A percentile compares a stretch with the other conserved stretches of the same genome.
phyloP scores from a whole-genome alignment of 371 early-diverging fungal genomes.

The Mortierella sp. region DNA sequence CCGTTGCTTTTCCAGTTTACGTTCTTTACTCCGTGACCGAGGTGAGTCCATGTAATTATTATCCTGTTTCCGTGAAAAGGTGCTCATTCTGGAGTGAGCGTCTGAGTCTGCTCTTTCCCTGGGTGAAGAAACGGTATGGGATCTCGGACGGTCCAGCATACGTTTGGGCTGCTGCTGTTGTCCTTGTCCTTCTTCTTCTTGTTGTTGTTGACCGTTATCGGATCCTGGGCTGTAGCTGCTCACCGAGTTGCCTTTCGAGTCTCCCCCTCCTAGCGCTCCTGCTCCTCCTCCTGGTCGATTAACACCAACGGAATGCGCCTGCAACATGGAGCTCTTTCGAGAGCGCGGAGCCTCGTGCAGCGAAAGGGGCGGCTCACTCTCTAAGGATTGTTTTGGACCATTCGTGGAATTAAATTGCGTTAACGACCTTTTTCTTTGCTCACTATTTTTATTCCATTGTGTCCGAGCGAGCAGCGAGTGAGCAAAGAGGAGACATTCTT shows the following conservation, averaged over 20 bases:
- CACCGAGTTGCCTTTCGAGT: neutral
- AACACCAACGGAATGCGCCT: slow-evolving; percentile 7
- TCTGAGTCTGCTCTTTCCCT: slow-evolving; percentile 22
- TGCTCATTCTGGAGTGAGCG: neutral
- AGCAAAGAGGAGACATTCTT: neutral
- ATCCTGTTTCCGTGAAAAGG: neutral
- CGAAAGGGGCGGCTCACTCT: slow-evolving; percentile 17
- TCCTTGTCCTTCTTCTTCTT: no score
- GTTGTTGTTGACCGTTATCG: neutral
- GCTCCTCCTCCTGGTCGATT: slow-evolving; percentile 1
- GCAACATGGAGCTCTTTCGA: slow-evolving; percentile 31
- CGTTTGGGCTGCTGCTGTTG: slow-evolving; percentile 6
- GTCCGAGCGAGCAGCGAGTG: neutral
- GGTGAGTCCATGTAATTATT: neutral
- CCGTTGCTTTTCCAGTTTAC: slow-evolving; percentile 24
- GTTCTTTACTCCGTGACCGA: slow-evolving; percentile 25
- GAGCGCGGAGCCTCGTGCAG: slow-evolving; percentile 34
- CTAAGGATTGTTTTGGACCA: slow-evolving; percentile 5
- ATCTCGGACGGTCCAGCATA: slow-evolving; percentile 10
- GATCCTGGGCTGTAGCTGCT: slow-evolving; percentile 9
- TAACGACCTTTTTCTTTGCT: neutral
- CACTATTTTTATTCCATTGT: neutral
- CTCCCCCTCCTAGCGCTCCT: neutral
- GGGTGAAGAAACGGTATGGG: slow-evolving; percentile 12
- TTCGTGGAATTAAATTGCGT: neutral